A percentile compares a stretch with the other conserved stretches of the same genome.
phyloP scores from a whole-genome alignment of 495 filamentous ascomycete genomes.

The Penicillium silybi region DNA sequence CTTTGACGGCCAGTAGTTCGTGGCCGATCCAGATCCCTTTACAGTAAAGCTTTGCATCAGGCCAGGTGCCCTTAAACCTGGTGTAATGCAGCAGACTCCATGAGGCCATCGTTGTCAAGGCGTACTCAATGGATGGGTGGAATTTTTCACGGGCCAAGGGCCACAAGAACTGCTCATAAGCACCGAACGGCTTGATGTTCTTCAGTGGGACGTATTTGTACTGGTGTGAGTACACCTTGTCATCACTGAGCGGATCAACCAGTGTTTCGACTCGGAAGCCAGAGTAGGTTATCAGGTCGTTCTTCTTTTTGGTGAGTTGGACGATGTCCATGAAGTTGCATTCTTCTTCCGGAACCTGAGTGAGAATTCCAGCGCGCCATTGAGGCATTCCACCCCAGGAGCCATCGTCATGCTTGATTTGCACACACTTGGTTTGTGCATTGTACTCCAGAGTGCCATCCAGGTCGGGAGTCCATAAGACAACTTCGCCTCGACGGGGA shows the following conservation, averaged over 20 bases:
- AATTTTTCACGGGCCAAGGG: constrained; percentile 32
- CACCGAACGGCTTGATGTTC: constrained; percentile 51
- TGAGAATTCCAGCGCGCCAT: constrained; percentile 57
- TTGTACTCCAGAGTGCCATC: constrained; percentile 38
- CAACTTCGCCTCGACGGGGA: constrained; percentile 55
- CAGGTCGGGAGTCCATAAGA: constrained; percentile 47
- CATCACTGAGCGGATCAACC: constrained; percentile 44
- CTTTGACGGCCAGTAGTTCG: constrained; percentile 50
- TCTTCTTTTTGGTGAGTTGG: constrained; percentile 31
- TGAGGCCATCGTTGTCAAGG: constrained; percentile 49
- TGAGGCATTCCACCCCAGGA: constrained; percentile 33
- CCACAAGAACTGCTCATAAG: constrained; percentile 46
- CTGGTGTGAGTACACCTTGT: constrained; percentile 49
- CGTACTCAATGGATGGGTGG: constrained; percentile 54
- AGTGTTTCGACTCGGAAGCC: constrained; percentile 57
- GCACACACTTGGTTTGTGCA: constrained; percentile 19
- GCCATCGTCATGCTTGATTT: constrained; percentile 28
- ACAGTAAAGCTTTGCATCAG: constrained; percentile 46
- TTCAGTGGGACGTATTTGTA: constrained; percentile 53
- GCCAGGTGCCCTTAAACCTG: constrained; percentile 52
- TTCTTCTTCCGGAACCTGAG: constrained; percentile 44
- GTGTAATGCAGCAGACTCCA: constrained; percentile 49
- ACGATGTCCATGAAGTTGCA: constrained; percentile 42
- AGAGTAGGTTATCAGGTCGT: constrained; percentile 41
- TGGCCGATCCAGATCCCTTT: constrained; percentile 54